These are phyloP conservation scores for Suhomyces tanzawaensis DNA, from an alignment of 805 yeast species.

Conservation along the genomic window DNA sequence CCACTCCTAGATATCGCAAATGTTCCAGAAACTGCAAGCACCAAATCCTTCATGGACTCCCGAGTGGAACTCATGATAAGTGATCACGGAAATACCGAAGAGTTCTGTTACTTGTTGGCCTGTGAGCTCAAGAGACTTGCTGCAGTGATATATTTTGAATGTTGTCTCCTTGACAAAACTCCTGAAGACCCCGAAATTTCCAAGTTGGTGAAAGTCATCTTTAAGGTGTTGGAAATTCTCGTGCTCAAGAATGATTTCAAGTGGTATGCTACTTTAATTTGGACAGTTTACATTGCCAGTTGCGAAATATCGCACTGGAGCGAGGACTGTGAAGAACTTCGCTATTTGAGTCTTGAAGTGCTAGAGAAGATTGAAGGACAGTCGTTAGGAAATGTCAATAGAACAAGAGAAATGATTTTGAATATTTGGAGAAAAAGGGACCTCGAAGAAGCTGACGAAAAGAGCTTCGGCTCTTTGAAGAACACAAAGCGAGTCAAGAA, in stretches of 20 bases:
- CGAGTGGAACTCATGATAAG: conserved; percentile 9
- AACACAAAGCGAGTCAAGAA: not conserved
- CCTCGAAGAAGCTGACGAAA: conserved; percentile 18
- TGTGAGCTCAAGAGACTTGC: conserved; percentile 28
- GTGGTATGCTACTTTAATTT: conserved; percentile 30
- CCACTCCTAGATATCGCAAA: conserved; percentile 4
- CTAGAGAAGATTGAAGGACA: conserved; percentile 22
- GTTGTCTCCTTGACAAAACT: conserved; percentile 24
- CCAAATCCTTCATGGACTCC: conserved; percentile 6
- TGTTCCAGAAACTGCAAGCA: not conserved
- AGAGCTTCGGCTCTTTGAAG: conserved; percentile 14
- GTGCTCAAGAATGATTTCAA: conserved; percentile 24
- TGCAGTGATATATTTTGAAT: conserved; percentile 23
- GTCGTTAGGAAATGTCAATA: conserved; percentile 28
- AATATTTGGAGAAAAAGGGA: conserved; percentile 31
- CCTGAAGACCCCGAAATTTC: conserved; percentile 20
- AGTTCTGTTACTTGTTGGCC: conserved; percentile 24
- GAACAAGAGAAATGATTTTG: conserved; percentile 20
- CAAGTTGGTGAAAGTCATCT: conserved; percentile 14
- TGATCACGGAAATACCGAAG: conserved; percentile 14
- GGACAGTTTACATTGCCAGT: conserved; percentile 28
- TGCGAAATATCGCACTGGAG: conserved; percentile 22
- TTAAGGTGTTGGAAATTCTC: conserved; percentile 22
- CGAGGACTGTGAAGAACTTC: conserved; percentile 25
- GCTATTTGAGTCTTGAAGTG: conserved; percentile 23